These are phyloP conservation scores for Phytophthora macrochlamydospora DNA, from an alignment of 352 stramenopile genomes.

Conservation along the genomic window DNA sequence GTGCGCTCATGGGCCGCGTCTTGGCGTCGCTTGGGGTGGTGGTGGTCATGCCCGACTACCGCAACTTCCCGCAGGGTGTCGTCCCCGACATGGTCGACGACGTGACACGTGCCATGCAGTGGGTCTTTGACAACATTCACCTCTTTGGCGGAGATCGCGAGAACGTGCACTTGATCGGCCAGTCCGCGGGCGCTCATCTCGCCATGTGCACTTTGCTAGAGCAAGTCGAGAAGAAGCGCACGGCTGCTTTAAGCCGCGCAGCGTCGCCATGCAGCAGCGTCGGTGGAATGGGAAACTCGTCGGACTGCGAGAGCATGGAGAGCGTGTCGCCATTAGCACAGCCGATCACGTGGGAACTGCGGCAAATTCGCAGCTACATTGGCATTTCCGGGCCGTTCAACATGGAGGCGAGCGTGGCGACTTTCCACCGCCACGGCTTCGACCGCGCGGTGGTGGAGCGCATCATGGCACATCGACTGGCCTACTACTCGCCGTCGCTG, in stretches of 20 bases:
- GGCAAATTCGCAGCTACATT: conserved; percentile 79
- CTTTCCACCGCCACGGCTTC: conserved; percentile 87
- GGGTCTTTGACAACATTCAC: conserved; percentile 86
- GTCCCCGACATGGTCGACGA: conserved; percentile 92
- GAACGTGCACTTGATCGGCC: conserved; percentile 87
- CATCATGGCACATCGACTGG: conserved; percentile 81
- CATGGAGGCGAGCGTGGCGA: conserved; percentile 71
- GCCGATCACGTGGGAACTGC: conserved; percentile 62
- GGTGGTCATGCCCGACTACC: conserved; percentile 91
- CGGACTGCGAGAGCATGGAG: conserved; percentile 38
- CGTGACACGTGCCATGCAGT: conserved; percentile 82
- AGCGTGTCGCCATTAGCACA: conserved; percentile 34
- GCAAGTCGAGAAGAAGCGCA: conserved; percentile 64
- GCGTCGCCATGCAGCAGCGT: conserved; percentile 24
- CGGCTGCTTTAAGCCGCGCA: conserved; percentile 7
- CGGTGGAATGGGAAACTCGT: conserved; percentile 36
- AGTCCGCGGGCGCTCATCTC: conserved; percentile 91
- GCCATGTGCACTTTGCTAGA: conserved; percentile 74
- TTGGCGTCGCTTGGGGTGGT: conserved; percentile 79
- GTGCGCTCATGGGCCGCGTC: conserved; percentile 80
- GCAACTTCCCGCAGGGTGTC: conserved; percentile 90
- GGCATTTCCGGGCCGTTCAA: conserved; percentile 91
- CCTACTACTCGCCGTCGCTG: conserved; percentile 62
- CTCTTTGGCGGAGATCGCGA: conserved; percentile 86
- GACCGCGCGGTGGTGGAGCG: conserved; percentile 73